Evolutionary conservation across 2,329 filamentous ascomycete genomes (phyloP), one percentile per base, ranked within the genome.

Genomic region (Sclerotinia borealis): DNA sequence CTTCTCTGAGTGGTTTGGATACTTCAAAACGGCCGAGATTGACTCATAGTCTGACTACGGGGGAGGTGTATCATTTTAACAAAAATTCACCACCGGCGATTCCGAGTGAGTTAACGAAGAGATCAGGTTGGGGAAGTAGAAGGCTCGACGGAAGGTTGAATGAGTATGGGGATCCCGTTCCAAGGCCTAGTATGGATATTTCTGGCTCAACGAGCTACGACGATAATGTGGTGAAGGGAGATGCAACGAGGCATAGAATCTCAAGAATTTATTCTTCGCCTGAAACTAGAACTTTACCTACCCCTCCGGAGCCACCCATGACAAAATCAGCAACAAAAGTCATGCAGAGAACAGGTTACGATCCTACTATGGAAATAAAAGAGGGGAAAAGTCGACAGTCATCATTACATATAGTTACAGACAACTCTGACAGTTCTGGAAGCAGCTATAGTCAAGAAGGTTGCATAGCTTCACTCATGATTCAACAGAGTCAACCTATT

Each of bases 311-410:
- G 9, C 52, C 63, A 19, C 63, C 62, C 7, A 62, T 67, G 50
- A 65, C 65, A 2, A 66, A 63, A 36, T 68, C 66, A 10, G 64
- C 65, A 15, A 58, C 64, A 11, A 70, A 71, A 43, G 67, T 69
- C 10, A 60, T 65, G 47, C 67, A 71, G 47, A 56, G 69, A 25
- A 70, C 68, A 2, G 67, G 67, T 4, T 66, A 62, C 43, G 67
- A 70, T 51, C 64, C 66, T 10, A 63, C 37, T 7, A 55, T 36
- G 59, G 25, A 61, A 3, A 54, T 43, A 34, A 61, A 17, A 43
- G 37, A 55, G 39, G 48, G 48, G 4, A 43, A 4, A 17, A 52
- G 48, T 37, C 59, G 17, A 11, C 48, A 41, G 17, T 61, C 49
- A 27, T 43, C 59, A 7, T 55, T 61, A n/a, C n/a, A 37, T 11